Base-by-base conservation (phyloP, 148 eudicot species). In the Agrostemma githago region DNA sequence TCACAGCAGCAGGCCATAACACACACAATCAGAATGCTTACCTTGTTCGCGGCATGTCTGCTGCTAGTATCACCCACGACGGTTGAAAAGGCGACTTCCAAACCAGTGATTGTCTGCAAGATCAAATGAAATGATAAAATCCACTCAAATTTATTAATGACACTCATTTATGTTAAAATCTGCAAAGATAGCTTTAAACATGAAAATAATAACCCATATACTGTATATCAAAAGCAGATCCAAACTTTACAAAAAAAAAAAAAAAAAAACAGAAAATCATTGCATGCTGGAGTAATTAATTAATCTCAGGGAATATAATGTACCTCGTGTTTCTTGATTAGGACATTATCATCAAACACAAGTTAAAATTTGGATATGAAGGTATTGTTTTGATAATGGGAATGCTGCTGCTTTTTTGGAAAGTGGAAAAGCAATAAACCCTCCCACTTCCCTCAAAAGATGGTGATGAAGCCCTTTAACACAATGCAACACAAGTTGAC, bases 361-460 rank as follows among this genome's bases (percentile, higher is more conserved):
- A 6, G 6, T 34, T 8, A 26, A 26, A 21, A 72, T 59, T 72
- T 43, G 41, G 6, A 51, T 63, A 44, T 8, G 44, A 72, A 66
- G 54, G 48, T 65, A 26, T 54, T 62, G 65, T 64, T 79, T 34
- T 42, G 68, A 71, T 62, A 66, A 66, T 71, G 48, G 75, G 44
- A 71, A 26, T 26, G 34, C 34, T 75, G 46, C 51, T 66, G 21
- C 44, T 21, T 76, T 76, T 72, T 76, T 58, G 77, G 34, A 80
- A 80, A 76, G 79, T 48, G 79, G 6, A 76, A 76, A 76, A 76
- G 79, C 65, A 46, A 80, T 75, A 9, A 71, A 39, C 12, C 40
- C 42, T 46, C n/a, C 44, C 20, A 10, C 59, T 62, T 61, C 79
- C 74, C 82, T 79, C 62, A 79, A 79, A 79, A 79, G 82, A 75